These are phyloP conservation scores for Primulina huaijiensis DNA, from an alignment of 257 asterid species.

Conservation along the genomic window DNA sequence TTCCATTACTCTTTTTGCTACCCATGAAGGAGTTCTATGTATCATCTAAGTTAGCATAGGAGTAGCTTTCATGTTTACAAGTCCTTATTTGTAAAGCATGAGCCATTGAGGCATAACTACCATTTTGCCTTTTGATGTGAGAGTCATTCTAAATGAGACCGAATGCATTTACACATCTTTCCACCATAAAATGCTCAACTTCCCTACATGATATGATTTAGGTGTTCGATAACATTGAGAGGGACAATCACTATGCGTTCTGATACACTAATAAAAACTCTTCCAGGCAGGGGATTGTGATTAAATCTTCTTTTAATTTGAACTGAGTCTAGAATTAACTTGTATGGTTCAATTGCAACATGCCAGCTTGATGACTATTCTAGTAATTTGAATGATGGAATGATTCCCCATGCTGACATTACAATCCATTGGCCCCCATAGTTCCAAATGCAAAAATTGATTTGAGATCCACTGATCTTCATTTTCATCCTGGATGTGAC, in stretches of 20 bases:
- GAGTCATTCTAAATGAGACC: not conserved
- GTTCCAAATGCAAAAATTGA: no score
- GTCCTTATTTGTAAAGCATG: not conserved
- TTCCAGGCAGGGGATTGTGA: not conserved
- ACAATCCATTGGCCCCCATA: no score
- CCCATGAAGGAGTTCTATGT: not conserved
- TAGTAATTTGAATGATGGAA: not conserved
- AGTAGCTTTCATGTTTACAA: not conserved
- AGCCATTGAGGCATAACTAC: not conserved
- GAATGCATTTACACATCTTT: constrained; percentile 3
- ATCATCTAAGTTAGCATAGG: not conserved
- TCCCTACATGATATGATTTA: not conserved
- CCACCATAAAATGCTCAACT: not conserved
- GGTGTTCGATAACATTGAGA: not conserved
- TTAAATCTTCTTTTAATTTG: not conserved
- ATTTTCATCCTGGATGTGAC: no score
- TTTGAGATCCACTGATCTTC: no score
- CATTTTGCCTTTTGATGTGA: not conserved
- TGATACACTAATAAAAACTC: not conserved
- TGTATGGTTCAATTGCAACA: not conserved
- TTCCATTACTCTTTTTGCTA: not conserved
- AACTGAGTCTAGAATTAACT: not conserved
- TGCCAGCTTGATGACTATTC: not conserved
- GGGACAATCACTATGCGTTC: not conserved
- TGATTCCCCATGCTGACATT: no score